Conservation (phyloP, 2,329 filamentous ascomycete genomes). For the Aspergillus sp. region DNA sequence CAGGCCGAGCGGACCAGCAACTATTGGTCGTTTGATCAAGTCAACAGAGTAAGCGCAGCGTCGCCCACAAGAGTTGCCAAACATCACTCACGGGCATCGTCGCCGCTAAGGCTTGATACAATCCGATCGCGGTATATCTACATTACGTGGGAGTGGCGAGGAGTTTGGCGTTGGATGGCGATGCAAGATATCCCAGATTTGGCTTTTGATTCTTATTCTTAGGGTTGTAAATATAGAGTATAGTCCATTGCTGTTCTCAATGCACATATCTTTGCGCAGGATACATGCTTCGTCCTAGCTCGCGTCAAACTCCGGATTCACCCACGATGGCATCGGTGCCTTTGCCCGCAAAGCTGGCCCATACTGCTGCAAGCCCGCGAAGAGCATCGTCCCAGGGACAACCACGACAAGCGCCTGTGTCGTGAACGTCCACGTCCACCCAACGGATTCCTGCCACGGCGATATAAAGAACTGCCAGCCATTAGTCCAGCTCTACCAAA, state of each 20-base stretch:
- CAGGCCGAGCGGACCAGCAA: not conserved
- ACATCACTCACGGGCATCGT: not conserved
- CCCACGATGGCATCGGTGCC: constrained; percentile 44
- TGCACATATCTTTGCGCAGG: not conserved
- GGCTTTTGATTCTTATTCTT: not conserved
- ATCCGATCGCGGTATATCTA: not conserved
- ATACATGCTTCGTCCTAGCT: not conserved
- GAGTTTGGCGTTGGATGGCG: constrained; percentile 2
- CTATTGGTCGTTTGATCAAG: not conserved
- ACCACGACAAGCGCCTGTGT: constrained; percentile 50
- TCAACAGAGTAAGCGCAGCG: not conserved
- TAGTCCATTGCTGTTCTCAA: not conserved
- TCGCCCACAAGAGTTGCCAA: not conserved
- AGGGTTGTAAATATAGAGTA: not conserved
- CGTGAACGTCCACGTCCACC: constrained; percentile 55
- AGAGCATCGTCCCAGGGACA: constrained; percentile 39
- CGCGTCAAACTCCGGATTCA: constrained; percentile 45
- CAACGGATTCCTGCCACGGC: constrained; percentile 46
- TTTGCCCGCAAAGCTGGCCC: constrained; percentile 40
- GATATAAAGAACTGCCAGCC: constrained; percentile 51
- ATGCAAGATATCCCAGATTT: constrained; percentile 5
- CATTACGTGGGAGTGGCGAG: not conserved
- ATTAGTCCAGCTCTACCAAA: not conserved
- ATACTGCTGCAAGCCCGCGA: constrained; percentile 42
- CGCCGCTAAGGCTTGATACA: not conserved